phyloP scores from a whole-genome alignment of 352 stramenopile species.

The Thalassiosira mediterranea region DNA sequence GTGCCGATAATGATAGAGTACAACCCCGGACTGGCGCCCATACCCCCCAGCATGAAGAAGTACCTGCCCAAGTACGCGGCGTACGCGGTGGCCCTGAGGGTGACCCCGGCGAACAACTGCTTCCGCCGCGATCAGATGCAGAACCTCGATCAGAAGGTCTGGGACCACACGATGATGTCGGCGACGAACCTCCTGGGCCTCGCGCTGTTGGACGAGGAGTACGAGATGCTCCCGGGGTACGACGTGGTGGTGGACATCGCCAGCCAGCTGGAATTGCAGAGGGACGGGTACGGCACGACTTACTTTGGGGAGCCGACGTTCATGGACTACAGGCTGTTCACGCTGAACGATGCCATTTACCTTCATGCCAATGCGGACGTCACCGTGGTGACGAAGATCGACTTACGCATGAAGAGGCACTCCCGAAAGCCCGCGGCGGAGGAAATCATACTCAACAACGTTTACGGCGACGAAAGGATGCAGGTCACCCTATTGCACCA shows the following conservation, averaged over 20 bases:
- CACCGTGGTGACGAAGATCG: constrained; percentile 1
- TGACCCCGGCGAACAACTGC: constrained; percentile 31
- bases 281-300: too few relatives aligned
- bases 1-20: constrained; percentile 33
- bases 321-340: constrained; percentile 34
- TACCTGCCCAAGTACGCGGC: background rate
- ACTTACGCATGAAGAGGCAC: background rate
- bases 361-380: constrained; percentile 2
- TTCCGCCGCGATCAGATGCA: constrained; percentile 13
- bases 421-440: background rate
- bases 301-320: constrained; percentile 6
- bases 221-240: constrained; percentile 10
- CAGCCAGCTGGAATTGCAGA: background rate
- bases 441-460: background rate
- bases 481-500: constrained; percentile 7
- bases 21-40: constrained; percentile 28
- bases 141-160: background rate
- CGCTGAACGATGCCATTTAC: constrained; percentile 17
- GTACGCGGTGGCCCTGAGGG: constrained; percentile 22
- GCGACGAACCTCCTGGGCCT: constrained; percentile 24
- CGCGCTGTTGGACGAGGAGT: constrained; percentile 21
- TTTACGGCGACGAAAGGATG: constrained; percentile 5
- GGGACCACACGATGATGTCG: background rate
- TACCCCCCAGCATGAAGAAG: constrained; percentile 9
- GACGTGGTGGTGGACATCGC: constrained; percentile 12